Evolutionary conservation across 305 asterid genomes (phyloP), one percentile per base, ranked within the genome.

Genomic region (Plantago lanceolata): DNA sequence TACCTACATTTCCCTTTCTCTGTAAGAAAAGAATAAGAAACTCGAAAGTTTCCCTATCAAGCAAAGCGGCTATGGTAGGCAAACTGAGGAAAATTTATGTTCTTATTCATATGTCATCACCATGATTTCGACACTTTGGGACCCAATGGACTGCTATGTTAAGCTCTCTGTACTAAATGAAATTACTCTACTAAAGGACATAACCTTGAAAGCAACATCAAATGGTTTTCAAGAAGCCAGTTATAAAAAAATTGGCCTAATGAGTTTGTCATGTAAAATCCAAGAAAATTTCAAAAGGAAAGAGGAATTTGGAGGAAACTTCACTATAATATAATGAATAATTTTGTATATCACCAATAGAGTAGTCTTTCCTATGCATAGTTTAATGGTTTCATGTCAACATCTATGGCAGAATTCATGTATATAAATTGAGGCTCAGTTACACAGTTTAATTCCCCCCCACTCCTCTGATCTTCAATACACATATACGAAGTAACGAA

Each of bases 221-320:
- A 45, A 64, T 64, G 29, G 5, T 57, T 47, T 47, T 61, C 71
- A 57, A 64, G 28, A 14, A 3, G 20, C 3, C 63, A 21, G 48
- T 31, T 47, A 33, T 55, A 57, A 65, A 29, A 29, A 33, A 35
- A 57, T 53, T 49, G 14, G 55, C 31, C 48, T 61, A 65, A 71
- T 68, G 8, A 57, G 53, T 15, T 40, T 40, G 16, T 40, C 47
- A 12, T 40, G 47, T 40, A 40, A 59, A 67, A 59, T 70, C 75
- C 70, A 76, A 60, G 77, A 79, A 82, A 21, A 69, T 67, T 71
- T 71, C 82, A 81, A 70, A 76, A 76, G 74, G 69, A 68, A 68
- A 61, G 79, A 69, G 19, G 75, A 70, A 72, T 75, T 57, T 52
- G 73, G 12, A 65, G 78, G 77, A 85, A 76, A 74, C 76, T 71